A percentile compares a stretch with the other conserved stretches of the same genome.
Evolutionary conservation across 257 asterid genomes (phyloP).

Genomic region (Solanum virginianum): DNA sequence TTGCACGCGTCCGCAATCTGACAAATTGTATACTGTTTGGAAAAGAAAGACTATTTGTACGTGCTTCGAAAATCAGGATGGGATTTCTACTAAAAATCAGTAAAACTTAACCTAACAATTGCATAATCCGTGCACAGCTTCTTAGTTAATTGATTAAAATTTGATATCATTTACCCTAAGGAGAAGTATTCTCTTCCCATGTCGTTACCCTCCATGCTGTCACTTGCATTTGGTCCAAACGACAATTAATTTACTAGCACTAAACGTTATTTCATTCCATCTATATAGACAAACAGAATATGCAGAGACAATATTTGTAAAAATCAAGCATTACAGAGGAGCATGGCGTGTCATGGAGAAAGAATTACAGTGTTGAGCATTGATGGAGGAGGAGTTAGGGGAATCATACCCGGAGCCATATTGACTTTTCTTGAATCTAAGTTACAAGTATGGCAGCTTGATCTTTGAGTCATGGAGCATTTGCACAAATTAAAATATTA

Average conservation of each 20-base stretch:
- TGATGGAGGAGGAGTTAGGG: constrained; percentile 56
- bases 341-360: constrained; percentile 4
- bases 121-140: background rate
- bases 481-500: background rate
- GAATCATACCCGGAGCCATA: constrained; percentile 30
- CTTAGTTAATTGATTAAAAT: background rate
- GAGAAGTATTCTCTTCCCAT: background rate
- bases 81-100: background rate
- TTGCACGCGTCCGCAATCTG: background rate
- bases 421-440: constrained; percentile 35
- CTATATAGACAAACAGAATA: background rate
- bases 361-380: constrained; percentile 32
- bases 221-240: background rate
- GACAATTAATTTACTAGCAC: background rate
- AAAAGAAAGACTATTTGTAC: background rate
- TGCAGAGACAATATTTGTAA: background rate
- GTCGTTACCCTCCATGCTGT: background rate
- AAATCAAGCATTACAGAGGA: background rate
- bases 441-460: constrained; percentile 19
- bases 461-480: background rate
- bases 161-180: background rate
- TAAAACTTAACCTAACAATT: background rate
- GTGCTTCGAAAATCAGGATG: background rate
- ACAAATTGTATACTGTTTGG: background rate
- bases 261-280: background rate